These are phyloP conservation scores for Astrothelium subdiscretum DNA, from an alignment of 495 filamentous ascomycete genomes.

Conservation along the genomic window DNA sequence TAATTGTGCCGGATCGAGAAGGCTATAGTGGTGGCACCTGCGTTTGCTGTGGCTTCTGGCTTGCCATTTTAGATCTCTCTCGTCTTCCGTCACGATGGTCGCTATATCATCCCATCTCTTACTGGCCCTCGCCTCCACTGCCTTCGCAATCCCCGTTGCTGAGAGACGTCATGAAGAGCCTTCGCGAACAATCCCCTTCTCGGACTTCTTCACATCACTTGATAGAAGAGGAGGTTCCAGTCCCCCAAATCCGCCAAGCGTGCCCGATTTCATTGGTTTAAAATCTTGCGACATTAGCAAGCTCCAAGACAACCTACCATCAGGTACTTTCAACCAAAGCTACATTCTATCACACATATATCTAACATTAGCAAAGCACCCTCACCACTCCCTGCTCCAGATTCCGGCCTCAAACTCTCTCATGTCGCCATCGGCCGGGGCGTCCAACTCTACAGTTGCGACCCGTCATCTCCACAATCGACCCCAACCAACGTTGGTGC, in stretches of 20 bases:
- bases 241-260: not conserved
- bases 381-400: slow-evolving; percentile 43
- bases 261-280: not conserved
- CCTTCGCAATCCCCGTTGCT: slow-evolving; percentile 2
- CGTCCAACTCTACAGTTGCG: slow-evolving; percentile 86
- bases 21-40: not conserved
- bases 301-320: slow-evolving; percentile 1
- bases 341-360: not conserved
- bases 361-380: slow-evolving; percentile 15
- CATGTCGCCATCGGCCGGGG: slow-evolving; percentile 82
- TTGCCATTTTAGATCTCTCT: not conserved
- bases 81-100: slow-evolving; percentile 6
- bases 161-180: not conserved
- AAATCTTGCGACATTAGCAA: not conserved
- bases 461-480: slow-evolving; percentile 38
- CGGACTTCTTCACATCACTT: not conserved
- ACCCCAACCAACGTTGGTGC: slow-evolving; percentile 59
- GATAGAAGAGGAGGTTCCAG: not conserved
- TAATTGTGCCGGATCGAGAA: not conserved
- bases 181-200: not conserved
- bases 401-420: slow-evolving; percentile 45
- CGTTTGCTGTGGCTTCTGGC: not conserved
- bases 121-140: slow-evolving; percentile 7
- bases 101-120: slow-evolving; percentile 6
- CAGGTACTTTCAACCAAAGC: slow-evolving; percentile 3